These are phyloP conservation scores for Kalmusia sp. DNA, from an alignment of 2,329 filamentous ascomycete species.

Conservation along the genomic window DNA sequence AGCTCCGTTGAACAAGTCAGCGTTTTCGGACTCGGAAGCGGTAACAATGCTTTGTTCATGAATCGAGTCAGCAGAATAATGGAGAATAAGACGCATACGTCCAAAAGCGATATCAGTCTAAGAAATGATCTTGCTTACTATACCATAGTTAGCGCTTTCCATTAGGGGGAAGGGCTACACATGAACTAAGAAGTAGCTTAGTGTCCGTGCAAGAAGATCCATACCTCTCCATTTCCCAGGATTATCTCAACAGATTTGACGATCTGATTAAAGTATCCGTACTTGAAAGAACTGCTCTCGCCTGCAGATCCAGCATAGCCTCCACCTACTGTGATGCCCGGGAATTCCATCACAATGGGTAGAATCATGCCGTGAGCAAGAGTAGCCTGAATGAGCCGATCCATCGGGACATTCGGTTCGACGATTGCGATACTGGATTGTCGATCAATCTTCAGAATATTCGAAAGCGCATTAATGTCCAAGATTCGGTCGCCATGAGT, in stretches of 20 bases:
- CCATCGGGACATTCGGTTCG: conserved; percentile 72
- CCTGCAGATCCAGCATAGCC: conserved; percentile 69
- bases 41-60: conserved; percentile 42
- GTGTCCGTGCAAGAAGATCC: neutral
- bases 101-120: no score
- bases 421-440: conserved; percentile 55
- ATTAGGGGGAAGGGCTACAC: no score
- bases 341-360: conserved; percentile 69
- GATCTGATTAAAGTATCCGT: conserved; percentile 69
- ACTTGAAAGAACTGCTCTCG: conserved; percentile 68
- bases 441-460: conserved; percentile 51
- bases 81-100: no score
- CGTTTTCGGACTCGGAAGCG: conserved; percentile 53
- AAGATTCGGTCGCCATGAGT: conserved; percentile 25
- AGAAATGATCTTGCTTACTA: no score
- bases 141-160: no score
- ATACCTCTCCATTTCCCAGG: conserved; percentile 57
- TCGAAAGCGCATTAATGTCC: conserved; percentile 52
- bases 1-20: conserved; percentile 63
- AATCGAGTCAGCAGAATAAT: neutral
- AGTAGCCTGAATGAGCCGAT: conserved; percentile 62
- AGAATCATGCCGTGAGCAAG: conserved; percentile 59
- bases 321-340: conserved; percentile 69
- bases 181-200: neutral
- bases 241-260: conserved; percentile 68